phyloP scores from a whole-genome alignment of 2,329 filamentous ascomycete species.

The Diaporthe batatas region DNA sequence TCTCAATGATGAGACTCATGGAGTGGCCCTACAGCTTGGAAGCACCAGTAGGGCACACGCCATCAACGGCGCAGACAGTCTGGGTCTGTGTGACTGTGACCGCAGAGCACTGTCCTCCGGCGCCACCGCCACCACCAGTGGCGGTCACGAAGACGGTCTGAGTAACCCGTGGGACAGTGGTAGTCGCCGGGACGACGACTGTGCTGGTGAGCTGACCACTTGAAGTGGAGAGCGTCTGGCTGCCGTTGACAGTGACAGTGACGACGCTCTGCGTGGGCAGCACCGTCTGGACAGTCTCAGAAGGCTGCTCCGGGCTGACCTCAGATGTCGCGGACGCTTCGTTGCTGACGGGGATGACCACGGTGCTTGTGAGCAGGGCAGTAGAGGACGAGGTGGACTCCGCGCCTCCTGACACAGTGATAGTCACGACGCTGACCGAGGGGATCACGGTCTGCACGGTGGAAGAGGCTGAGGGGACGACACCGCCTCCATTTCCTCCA shows the following conservation, averaged over 20 bases:
- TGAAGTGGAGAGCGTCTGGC: constrained; percentile 20
- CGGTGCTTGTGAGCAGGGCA: constrained; percentile 12
- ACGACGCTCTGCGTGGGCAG: constrained; percentile 35
- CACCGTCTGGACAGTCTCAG: constrained; percentile 3
- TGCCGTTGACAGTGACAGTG: constrained; percentile 25
- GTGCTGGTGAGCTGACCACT: constrained; percentile 16
- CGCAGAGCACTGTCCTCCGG: constrained; percentile 25
- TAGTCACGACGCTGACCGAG: constrained; percentile 29
- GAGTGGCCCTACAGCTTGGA: background rate
- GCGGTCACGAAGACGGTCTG: constrained; percentile 14
- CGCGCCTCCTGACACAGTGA: constrained; percentile 24
- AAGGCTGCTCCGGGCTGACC: constrained; percentile 17
- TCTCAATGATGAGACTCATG: background rate
- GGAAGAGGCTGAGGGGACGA: background rate
- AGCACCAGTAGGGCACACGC: constrained; percentile 33
- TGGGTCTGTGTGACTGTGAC: constrained; percentile 29
- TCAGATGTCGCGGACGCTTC: constrained; percentile 1
- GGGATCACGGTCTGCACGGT: constrained; percentile 29
- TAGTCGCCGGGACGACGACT: constrained; percentile 15
- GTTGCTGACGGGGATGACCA: constrained; percentile 17
- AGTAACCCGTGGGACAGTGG: constrained; percentile 15
- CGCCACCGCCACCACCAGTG: background rate
- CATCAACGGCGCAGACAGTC: constrained; percentile 28
- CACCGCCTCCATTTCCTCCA: background rate
- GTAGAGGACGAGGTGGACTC: constrained; percentile 14